These are phyloP conservation scores for Podila epicladia DNA, from an alignment of 192 early-diverging fungal species.

Conservation along the genomic window DNA sequence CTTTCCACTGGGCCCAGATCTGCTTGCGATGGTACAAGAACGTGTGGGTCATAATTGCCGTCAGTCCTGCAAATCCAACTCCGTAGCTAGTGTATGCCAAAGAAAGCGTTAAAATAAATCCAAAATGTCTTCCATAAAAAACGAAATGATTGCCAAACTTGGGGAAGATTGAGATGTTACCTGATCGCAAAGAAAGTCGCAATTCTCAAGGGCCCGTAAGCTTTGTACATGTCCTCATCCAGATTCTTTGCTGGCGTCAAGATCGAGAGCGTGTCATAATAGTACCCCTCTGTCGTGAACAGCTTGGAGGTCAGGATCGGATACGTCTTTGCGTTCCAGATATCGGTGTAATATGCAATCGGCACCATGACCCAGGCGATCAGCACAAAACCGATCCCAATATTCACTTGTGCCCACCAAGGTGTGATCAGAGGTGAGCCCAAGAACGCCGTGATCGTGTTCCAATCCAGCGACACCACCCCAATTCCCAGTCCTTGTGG, in stretches of 20 bases:
- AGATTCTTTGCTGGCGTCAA: slow-evolving; percentile 49
- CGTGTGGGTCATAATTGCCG: slow-evolving; percentile 69
- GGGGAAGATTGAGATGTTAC: slow-evolving; percentile 5
- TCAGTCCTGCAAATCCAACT: slow-evolving; percentile 65
- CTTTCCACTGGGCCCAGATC: slow-evolving; percentile 58
- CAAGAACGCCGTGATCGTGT: slow-evolving; percentile 55
- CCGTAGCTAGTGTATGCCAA: slow-evolving; percentile 48
- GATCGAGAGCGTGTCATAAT: slow-evolving; percentile 50
- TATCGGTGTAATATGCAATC: slow-evolving; percentile 68
- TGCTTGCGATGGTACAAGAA: slow-evolving; percentile 69
- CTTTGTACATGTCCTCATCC: slow-evolving; percentile 49
- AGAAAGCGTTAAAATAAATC: background rate
- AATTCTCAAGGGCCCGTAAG: slow-evolving; percentile 59
- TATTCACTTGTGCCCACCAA: slow-evolving; percentile 70
- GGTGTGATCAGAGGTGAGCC: slow-evolving; percentile 51
- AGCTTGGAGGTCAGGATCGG: slow-evolving; percentile 51
- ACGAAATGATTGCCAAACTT: background rate
- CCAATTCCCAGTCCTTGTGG: slow-evolving; percentile 74
- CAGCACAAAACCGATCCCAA: slow-evolving; percentile 68
- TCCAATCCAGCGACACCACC: slow-evolving; percentile 79
- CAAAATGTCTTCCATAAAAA: no score
- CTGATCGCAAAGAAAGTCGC: slow-evolving; percentile 58
- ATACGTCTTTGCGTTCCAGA: slow-evolving; percentile 63
- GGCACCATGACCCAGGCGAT: slow-evolving; percentile 78
- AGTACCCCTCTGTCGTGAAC: slow-evolving; percentile 49